phyloP scores from a whole-genome alignment of 108 stramenopile genomes.

The Cyclotella baltica region DNA sequence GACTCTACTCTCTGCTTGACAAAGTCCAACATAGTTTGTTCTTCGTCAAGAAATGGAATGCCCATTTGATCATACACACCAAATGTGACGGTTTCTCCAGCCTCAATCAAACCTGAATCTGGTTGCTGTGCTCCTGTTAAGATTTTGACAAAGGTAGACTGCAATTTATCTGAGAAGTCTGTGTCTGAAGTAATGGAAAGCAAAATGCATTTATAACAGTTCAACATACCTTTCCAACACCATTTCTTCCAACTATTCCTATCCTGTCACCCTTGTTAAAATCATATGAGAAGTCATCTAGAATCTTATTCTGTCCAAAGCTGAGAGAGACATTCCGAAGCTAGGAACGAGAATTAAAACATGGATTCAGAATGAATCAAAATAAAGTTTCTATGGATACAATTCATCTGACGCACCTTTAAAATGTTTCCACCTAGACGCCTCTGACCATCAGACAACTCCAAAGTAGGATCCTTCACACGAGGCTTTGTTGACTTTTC shows the following conservation, averaged over 20 bases:
- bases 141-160: conserved; percentile 76
- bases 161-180: conserved; percentile 1
- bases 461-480: conserved; percentile 68
- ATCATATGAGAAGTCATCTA: conserved; percentile 84
- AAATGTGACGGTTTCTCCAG: conserved; percentile 85
- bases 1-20: conserved; percentile 75
- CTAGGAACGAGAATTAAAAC: conserved; percentile 21
- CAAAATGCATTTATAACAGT: background rate
- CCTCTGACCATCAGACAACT: conserved; percentile 47
- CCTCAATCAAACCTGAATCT: conserved; percentile 68
- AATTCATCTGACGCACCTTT: conserved; percentile 27
- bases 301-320: conserved; percentile 73
- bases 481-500: conserved; percentile 80
- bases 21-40: conserved; percentile 77
- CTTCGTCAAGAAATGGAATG: conserved; percentile 62
- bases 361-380: background rate
- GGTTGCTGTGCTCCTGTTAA: conserved; percentile 63
- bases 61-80: conserved; percentile 90
- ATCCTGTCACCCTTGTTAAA: conserved; percentile 83
- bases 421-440: conserved; percentile 74
- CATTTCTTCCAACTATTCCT: conserved; percentile 86
- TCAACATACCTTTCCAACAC: conserved; percentile 62
- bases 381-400: background rate
- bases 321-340: conserved; percentile 68
- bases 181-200: too few relatives aligned